Conservation (phyloP, 495 filamentous ascomycete species). For the Aspergillus incahuasiensis region DNA sequence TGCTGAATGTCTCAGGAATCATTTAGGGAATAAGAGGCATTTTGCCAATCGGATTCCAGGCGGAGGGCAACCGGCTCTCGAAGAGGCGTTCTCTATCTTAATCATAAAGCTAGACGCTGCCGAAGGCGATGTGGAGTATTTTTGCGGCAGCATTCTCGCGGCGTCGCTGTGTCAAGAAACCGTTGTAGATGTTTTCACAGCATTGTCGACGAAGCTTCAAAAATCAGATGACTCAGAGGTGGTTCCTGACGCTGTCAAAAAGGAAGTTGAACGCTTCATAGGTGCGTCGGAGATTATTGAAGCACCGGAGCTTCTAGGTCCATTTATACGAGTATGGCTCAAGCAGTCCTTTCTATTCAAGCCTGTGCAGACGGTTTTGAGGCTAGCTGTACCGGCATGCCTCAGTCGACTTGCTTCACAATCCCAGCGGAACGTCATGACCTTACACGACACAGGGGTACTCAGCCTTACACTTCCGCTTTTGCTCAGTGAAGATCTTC, state of each 20-base stretch:
- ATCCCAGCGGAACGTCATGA: slow-evolving; percentile 70
- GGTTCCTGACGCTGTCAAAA: slow-evolving; percentile 22
- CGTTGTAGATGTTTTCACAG: slow-evolving; percentile 44
- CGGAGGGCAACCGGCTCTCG: slow-evolving; percentile 74
- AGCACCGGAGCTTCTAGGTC: slow-evolving; percentile 37
- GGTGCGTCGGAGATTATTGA: slow-evolving; percentile 40
- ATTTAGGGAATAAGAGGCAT: slow-evolving; percentile 82
- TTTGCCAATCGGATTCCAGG: slow-evolving; percentile 68
- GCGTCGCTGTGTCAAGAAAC: slow-evolving; percentile 76
- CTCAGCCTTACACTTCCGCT: slow-evolving; percentile 67
- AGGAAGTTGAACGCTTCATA: slow-evolving; percentile 32
- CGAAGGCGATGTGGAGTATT: slow-evolving; percentile 61
- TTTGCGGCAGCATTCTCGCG: slow-evolving; percentile 80
- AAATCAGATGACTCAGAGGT: slow-evolving; percentile 1
- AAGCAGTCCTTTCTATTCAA: slow-evolving; percentile 23
- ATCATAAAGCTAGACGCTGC: slow-evolving; percentile 48
- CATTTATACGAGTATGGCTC: slow-evolving; percentile 41
- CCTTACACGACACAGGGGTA: slow-evolving; percentile 72
- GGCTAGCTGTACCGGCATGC: slow-evolving; percentile 36
- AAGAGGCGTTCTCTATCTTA: slow-evolving; percentile 60
- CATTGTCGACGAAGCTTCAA: slow-evolving; percentile 27
- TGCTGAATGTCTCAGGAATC: slow-evolving; percentile 69
- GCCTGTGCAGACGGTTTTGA: slow-evolving; percentile 24
- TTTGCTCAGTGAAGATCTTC: slow-evolving; percentile 50
- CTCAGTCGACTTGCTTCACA: slow-evolving; percentile 43